These are phyloP conservation scores for Solanum tarapatanum DNA, from an alignment of 257 asterid genomes.

Conservation along the genomic window DNA sequence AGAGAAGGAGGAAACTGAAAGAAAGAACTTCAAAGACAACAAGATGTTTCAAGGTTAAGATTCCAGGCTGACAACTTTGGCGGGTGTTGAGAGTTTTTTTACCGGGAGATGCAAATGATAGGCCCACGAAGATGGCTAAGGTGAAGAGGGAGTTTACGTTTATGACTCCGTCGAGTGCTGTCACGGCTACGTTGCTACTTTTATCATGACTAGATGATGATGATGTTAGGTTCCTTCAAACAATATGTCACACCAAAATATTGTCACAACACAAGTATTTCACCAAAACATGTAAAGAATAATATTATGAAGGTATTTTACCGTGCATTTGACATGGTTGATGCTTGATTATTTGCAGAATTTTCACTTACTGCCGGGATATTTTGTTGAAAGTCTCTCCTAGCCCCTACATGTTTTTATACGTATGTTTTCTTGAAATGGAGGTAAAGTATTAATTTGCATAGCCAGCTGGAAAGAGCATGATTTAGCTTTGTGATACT, in stretches of 20 bases:
- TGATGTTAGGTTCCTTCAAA: not conserved
- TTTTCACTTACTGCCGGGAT: not conserved
- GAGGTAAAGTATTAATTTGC: not conserved
- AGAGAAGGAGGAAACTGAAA: slow-evolving; percentile 42
- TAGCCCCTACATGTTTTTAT: too few relatives aligned
- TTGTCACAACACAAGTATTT: not conserved
- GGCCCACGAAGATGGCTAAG: slow-evolving; percentile 33
- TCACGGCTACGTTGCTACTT: slow-evolving; percentile 29
- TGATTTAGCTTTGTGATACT: not conserved
- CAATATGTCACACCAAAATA: not conserved
- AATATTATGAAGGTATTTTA: not conserved
- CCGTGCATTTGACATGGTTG: not conserved
- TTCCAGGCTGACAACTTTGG: not conserved
- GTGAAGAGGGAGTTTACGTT: slow-evolving; percentile 50
- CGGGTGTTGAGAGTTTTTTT: not conserved
- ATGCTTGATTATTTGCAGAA: not conserved
- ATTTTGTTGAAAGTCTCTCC: too few relatives aligned
- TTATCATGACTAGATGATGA: not conserved
- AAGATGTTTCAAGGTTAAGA: slow-evolving; percentile 11
- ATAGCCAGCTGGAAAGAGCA: not conserved
- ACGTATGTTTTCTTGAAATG: not conserved
- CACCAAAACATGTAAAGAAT: too few relatives aligned
- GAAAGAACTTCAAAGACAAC: slow-evolving; percentile 33
- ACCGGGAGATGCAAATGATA: slow-evolving; percentile 27
- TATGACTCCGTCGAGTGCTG: slow-evolving; percentile 39